Percentiles rank a stretch among this genome's conserved stretches.
Conservation (phyloP, 495 filamentous ascomycete genomes). For the Chlorociboria aeruginascens region DNA sequence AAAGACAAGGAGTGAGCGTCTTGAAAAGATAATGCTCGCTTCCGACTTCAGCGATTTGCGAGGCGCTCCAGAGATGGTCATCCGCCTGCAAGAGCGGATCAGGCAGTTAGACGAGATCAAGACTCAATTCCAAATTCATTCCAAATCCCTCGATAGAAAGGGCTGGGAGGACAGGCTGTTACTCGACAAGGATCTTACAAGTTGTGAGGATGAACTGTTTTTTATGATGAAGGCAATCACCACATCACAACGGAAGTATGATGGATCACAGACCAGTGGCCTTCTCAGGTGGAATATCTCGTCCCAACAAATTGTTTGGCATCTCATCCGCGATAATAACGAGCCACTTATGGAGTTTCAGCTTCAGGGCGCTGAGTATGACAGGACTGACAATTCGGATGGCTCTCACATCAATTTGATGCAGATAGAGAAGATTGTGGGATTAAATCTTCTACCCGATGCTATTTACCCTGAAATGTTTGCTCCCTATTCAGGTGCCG, state of each 20-base stretch:
- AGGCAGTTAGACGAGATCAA: constrained; percentile 96
- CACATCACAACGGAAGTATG: constrained; percentile 77
- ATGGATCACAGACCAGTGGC: constrained; percentile 66
- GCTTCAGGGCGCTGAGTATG: constrained; percentile 76
- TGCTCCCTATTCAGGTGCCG: constrained; percentile 64
- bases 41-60: constrained; percentile 97
- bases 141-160: constrained; percentile 72
- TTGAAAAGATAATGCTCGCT: constrained; percentile 99
- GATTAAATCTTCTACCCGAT: constrained; percentile 77
- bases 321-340: constrained; percentile 72
- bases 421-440: constrained; percentile 70
- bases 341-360: constrained; percentile 92
- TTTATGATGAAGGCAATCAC: constrained; percentile 99
- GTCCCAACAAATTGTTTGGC: constrained; percentile 90
- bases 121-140: constrained; percentile 85
- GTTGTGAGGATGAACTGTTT: constrained; percentile 93
- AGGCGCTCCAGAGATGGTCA: constrained; percentile 88
- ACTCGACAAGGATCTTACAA: constrained; percentile 77
- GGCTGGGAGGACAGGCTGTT: constrained; percentile 83
- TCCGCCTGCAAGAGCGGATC: constrained; percentile 79
- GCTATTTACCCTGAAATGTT: constrained; percentile 95
- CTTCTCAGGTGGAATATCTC: constrained; percentile 82
- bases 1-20: constrained; percentile 81
- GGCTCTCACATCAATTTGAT: constrained; percentile 91
- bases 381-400: constrained; percentile 90